Evolutionary conservation across 106 monocot genomes (phyloP).

Genomic region (Acorus gramineus): DNA sequence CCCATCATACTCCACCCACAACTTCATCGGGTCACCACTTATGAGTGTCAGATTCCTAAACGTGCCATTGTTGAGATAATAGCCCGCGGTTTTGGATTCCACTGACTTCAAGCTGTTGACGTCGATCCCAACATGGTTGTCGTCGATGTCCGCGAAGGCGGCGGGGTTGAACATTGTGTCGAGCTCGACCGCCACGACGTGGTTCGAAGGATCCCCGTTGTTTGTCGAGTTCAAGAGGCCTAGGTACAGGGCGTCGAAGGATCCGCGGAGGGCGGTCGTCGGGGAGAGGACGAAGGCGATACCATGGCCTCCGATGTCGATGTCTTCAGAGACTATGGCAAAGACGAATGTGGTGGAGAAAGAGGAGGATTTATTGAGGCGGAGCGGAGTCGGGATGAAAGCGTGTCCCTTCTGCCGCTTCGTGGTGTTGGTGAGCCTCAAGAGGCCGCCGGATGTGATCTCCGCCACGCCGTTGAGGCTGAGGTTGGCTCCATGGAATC

Average conservation of each 20-base stretch:
- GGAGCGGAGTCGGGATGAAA: background rate
- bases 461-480: slow-evolving; percentile 9
- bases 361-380: slow-evolving; percentile 2
- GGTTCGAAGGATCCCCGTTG: slow-evolving; percentile 5
- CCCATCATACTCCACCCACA: slow-evolving; percentile 20
- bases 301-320: background rate
- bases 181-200: slow-evolving; percentile 1
- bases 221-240: slow-evolving; percentile 5
- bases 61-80: background rate
- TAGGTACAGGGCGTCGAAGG: background rate
- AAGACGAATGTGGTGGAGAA: slow-evolving; percentile 13
- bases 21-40: slow-evolving; percentile 22
- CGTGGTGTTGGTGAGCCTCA: slow-evolving; percentile 12
- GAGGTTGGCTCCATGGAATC: slow-evolving; percentile 12
- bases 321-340: slow-evolving; percentile 2
- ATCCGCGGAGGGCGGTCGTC: background rate
- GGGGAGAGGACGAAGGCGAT: slow-evolving; percentile 12
- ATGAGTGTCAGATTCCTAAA: slow-evolving; percentile 5
- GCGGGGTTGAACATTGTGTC: slow-evolving; percentile 3
- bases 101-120: slow-evolving; percentile 10
- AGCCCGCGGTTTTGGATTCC: slow-evolving; percentile 5
- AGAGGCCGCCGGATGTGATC: slow-evolving; percentile 8
- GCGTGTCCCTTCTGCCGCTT: slow-evolving; percentile 7
- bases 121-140: slow-evolving; percentile 23
- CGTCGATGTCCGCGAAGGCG: slow-evolving; percentile 5